Conservation (phyloP, 768 basidiomycete species). For the Termitomyces titanicus region DNA sequence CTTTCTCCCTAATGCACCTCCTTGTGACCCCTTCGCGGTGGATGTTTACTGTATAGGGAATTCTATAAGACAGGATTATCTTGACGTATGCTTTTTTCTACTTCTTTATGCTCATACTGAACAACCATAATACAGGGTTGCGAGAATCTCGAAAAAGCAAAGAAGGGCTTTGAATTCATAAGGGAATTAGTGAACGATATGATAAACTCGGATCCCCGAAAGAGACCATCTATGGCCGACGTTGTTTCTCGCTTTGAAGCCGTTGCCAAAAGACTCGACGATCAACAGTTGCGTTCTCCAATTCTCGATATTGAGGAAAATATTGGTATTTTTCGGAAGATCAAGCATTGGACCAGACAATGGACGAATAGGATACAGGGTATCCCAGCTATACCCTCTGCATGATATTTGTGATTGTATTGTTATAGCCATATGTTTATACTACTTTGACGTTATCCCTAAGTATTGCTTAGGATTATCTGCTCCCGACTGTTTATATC, state of each 20-base stretch:
- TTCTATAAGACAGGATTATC: constrained; percentile 18
- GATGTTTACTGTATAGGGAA: constrained; percentile 37
- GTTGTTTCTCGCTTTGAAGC: constrained; percentile 22
- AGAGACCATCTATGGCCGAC: constrained; percentile 28
- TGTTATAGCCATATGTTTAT: too few relatives aligned
- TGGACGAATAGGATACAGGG: background rate
- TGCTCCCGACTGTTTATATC: too few relatives aligned
- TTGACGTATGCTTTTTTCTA: constrained; percentile 5
- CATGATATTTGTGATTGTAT: background rate
- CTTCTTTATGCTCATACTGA: background rate
- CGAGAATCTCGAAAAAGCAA: background rate
- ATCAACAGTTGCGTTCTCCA: constrained; percentile 26
- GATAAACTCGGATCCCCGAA: constrained; percentile 21
- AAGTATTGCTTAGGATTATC: too few relatives aligned
- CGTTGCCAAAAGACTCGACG: constrained; percentile 15
- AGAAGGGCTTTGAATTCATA: constrained; percentile 16
- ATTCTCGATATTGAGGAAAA: constrained; percentile 3
- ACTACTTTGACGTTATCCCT: background rate
- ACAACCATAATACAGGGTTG: background rate
- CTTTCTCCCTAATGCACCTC: constrained; percentile 12
- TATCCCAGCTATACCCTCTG: background rate
- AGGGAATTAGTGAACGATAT: constrained; percentile 13
- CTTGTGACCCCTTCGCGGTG: constrained; percentile 29
- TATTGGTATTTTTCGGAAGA: background rate
- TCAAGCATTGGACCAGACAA: background rate